Conservation (phyloP, 768 basidiomycete genomes). For the Trichaptum fuscoviolaceum region DNA sequence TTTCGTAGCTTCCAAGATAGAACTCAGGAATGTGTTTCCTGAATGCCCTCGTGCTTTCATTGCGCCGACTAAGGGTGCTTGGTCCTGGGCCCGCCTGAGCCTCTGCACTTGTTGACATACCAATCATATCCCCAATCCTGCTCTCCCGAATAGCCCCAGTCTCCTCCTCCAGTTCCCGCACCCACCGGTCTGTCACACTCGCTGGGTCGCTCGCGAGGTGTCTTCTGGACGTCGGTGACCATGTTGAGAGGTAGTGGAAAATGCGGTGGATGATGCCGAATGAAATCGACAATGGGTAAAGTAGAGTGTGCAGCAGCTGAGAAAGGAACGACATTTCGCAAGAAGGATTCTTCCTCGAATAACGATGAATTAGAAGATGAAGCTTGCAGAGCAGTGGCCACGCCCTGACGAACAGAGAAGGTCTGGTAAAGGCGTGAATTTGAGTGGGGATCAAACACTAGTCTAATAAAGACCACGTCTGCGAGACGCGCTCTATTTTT, state of each 20-base stretch:
- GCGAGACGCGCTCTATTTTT: background rate
- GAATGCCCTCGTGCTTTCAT: constrained; percentile 2
- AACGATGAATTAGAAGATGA: background rate
- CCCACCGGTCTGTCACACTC: constrained; percentile 69
- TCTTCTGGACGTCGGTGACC: background rate
- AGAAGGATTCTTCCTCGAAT: background rate
- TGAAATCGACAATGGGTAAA: background rate
- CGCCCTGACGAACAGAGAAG: background rate
- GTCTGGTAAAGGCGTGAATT: background rate
- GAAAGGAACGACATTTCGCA: background rate
- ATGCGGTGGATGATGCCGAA: constrained; percentile 1
- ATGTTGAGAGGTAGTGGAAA: background rate
- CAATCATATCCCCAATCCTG: constrained; percentile 29
- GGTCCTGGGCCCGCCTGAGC: constrained; percentile 26
- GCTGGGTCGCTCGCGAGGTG: constrained; percentile 28
- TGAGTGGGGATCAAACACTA: background rate
- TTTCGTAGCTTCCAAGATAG: constrained; percentile 74
- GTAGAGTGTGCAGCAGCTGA: background rate
- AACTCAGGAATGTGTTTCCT: constrained; percentile 66
- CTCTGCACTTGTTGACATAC: constrained; percentile 32
- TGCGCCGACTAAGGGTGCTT: background rate
- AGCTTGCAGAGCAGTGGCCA: background rate
- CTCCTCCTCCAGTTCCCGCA: constrained; percentile 78
- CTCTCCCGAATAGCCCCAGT: constrained; percentile 68
- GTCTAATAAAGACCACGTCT: background rate